Percentiles rank a stretch among this genome's conserved stretches.
Conservation (phyloP, 352 stramenopile genomes). For the Hyaloperonospora brassicae region DNA sequence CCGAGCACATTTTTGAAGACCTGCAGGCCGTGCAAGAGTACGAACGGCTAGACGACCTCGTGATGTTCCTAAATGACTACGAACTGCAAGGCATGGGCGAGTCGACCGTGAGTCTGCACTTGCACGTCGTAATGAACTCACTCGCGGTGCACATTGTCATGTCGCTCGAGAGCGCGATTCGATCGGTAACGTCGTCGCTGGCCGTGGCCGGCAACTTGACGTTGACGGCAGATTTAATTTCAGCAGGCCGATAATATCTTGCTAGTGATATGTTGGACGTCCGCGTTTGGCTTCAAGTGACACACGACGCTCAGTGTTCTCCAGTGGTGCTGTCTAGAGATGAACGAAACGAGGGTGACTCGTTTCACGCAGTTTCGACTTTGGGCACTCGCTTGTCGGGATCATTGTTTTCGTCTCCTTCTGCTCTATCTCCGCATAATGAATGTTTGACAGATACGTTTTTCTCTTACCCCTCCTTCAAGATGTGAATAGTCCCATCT, state of each 20-base stretch:
- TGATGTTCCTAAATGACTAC: slow-evolving; percentile 78
- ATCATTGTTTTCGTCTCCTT: slow-evolving; percentile 24
- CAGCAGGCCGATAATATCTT: slow-evolving; percentile 15
- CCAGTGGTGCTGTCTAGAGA: slow-evolving; percentile 27
- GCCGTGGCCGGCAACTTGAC: slow-evolving; percentile 12
- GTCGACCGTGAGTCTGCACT: slow-evolving; percentile 73
- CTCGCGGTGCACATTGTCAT: slow-evolving; percentile 76
- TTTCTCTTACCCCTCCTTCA: too few species aligned
- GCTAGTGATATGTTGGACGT: slow-evolving; percentile 61
- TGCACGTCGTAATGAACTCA: slow-evolving; percentile 75
- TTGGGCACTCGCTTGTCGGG: slow-evolving; percentile 13
- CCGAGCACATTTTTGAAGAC: slow-evolving; percentile 74
- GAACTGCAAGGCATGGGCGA: slow-evolving; percentile 45
- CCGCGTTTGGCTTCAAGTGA: slow-evolving; percentile 49
- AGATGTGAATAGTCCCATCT: too few species aligned
- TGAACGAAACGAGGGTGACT: slow-evolving; percentile 1
- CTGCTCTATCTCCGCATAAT: slow-evolving; percentile 31
- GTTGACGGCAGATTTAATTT: not conserved
- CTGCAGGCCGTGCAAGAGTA: slow-evolving; percentile 41
- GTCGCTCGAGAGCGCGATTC: slow-evolving; percentile 69
- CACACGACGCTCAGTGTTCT: slow-evolving; percentile 19
- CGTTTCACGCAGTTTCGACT: slow-evolving; percentile 12
- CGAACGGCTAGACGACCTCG: slow-evolving; percentile 47
- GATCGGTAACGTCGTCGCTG: slow-evolving; percentile 41
- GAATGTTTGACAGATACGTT: too few species aligned